Base-by-base conservation (phyloP, 2,329 filamentous ascomycete species). In the Cladosporium sphaerospermum region DNA sequence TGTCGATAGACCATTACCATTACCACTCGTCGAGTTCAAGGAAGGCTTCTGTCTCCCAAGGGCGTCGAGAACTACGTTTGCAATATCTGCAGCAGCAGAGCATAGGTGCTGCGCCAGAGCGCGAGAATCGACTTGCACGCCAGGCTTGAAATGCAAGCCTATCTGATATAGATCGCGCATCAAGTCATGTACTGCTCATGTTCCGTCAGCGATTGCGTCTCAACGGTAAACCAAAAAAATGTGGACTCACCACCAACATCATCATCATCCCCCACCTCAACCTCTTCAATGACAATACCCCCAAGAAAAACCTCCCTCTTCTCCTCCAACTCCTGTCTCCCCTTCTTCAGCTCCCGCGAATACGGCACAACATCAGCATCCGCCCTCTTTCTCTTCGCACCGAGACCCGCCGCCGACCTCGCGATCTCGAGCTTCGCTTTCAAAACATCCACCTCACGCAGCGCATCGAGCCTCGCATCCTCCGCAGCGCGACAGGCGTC, bases 361-460 rank as follows among this genome's bases (percentile, higher is more conserved):
- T 59, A 60, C 16, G 55, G 53, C 13, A 64, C 52, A n/a, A 58
- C 54, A 54, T 67, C 59, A 18, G 54, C 51, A 45, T 63, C 59
- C 9, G 49, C 49, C 52, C 61, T 64, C 56, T 66, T 68, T 3
- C 64, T 57, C 57, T 67, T 68, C 54, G 59, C 61, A 4, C 39
- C 5, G 45, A 9, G 57, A 51, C 32, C 54, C 7, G 52, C 31
- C 4, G 47, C 53, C 34, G 52, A 52, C 33, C 52, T 54, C 16
- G 46, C 40, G 11, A 32, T 39, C 16, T 63, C 59, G 14, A 56
- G 33, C 45, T 58, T 60, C 4, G 44, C 50, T 47, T 62, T 64
- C 43, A 64, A 52, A 23, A 16, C 28, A 4, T 60, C 60, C 18
- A 63, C 46, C 43, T 66, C 61, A 6, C 52, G 54, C n/a, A 54